phyloP scores from a whole-genome alignment of 2,329 filamentous ascomycete species.

The Grosmannia clavigera region DNA sequence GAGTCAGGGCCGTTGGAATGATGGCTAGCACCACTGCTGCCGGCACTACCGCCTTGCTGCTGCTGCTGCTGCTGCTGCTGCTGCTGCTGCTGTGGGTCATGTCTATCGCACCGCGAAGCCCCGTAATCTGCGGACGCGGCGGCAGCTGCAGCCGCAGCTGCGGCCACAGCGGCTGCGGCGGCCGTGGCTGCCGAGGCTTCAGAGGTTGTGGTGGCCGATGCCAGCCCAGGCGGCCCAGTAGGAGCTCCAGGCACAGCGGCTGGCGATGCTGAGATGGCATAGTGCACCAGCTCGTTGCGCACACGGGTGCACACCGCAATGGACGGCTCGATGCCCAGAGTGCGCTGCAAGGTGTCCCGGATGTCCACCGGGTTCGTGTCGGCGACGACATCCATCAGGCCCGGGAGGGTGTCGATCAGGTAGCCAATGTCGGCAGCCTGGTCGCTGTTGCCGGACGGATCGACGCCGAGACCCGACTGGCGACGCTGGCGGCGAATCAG shows the following conservation, averaged over 20 bases:
- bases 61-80: neutral
- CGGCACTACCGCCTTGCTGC: no score
- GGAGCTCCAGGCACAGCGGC: neutral
- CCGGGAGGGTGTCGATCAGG: conserved; percentile 45
- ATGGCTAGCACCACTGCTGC: neutral
- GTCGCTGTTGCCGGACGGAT: conserved; percentile 16
- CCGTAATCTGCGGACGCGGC: neutral
- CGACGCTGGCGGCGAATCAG: conserved; percentile 44
- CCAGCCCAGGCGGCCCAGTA: neutral
- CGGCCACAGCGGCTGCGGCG: conserved; percentile 12
- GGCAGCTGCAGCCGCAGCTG: conserved; percentile 4
- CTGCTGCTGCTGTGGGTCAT: conserved; percentile 16
- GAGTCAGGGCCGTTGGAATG: conserved; percentile 18
- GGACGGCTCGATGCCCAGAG: conserved; percentile 41
- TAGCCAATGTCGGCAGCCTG: conserved; percentile 46
- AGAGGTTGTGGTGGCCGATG: neutral
- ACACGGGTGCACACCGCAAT: conserved; percentile 43
- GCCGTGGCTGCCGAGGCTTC: conserved; percentile 9
- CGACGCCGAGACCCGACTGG: conserved; percentile 15
- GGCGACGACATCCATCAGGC: conserved; percentile 43
- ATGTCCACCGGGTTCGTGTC: conserved; percentile 50
- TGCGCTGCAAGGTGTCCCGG: conserved; percentile 41
- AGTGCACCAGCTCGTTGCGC: conserved; percentile 42
- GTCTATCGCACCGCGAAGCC: conserved; percentile 9
- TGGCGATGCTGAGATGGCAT: conserved; percentile 13